These are phyloP conservation scores for Rhodamnia argentea DNA, from an alignment of 345 rosid genomes.

Conservation along the genomic window DNA sequence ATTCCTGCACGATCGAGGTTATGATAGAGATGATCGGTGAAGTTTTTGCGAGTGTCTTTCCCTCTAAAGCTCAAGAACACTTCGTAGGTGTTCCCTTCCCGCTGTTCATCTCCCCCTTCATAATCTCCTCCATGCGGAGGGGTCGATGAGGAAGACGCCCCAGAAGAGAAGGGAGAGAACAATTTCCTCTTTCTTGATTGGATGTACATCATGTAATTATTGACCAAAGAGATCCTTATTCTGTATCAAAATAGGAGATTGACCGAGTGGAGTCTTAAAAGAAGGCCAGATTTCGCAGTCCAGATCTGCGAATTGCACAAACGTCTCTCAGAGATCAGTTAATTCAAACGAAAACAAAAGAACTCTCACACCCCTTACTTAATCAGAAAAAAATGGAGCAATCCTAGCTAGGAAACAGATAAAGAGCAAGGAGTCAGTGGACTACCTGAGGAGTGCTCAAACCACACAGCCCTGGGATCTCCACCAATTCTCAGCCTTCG, in stretches of 20 bases:
- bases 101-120: background rate
- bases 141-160: background rate
- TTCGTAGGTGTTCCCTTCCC: background rate
- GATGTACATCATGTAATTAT: background rate
- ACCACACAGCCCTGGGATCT: background rate
- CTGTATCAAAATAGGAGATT: background rate
- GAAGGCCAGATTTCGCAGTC: background rate
- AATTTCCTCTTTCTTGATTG: background rate
- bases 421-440: background rate
- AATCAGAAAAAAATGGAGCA: background rate
- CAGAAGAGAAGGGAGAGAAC: background rate
- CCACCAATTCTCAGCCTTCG: background rate
- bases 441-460: background rate
- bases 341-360: background rate
- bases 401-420: background rate
- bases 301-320: background rate
- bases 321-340: background rate
- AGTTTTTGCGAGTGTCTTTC: background rate
- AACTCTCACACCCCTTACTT: background rate
- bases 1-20: background rate
- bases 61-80: background rate
- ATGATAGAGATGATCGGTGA: background rate
- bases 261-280: background rate
- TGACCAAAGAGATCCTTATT: background rate
- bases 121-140: background rate